Conservation (phyloP, 2,329 filamentous ascomycete species). For the Teratosphaeria pseudoeucalypti region DNA sequence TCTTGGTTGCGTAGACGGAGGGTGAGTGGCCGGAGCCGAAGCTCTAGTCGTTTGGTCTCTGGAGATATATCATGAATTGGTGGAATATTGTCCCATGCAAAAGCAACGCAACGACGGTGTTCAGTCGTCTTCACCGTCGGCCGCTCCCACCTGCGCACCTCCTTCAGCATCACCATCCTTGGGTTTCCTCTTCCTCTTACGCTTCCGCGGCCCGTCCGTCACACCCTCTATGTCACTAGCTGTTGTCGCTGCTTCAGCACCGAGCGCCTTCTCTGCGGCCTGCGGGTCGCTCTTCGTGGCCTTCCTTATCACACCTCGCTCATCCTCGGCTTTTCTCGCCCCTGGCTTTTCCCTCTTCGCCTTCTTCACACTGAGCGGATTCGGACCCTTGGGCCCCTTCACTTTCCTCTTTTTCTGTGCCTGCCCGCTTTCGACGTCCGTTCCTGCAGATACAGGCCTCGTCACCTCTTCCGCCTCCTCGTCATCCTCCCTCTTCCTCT, state of each 20-base stretch:
- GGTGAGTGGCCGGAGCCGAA: constrained; percentile 19
- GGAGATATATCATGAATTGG: too few species aligned
- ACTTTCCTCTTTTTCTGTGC: constrained; percentile 41
- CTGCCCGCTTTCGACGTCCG: constrained; percentile 26
- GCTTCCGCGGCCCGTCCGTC: constrained; percentile 13
- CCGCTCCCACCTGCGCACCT: neutral
- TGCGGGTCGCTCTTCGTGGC: constrained; percentile 20
- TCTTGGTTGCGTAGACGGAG: constrained; percentile 12
- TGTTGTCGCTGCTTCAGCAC: constrained; percentile 1
- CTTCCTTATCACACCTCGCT: constrained; percentile 13
- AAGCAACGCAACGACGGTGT: neutral
- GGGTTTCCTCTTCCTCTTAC: constrained; percentile 18
- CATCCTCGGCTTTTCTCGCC: constrained; percentile 9
- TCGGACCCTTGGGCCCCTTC: constrained; percentile 57
- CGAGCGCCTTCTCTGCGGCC: constrained; percentile 13
- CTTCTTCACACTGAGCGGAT: constrained; percentile 63
- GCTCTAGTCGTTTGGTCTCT: neutral
- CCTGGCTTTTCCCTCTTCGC: constrained; percentile 40
- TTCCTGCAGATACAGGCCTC: constrained; percentile 22
- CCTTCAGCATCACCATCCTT: constrained; percentile 7
- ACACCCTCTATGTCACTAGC: constrained; percentile 1
- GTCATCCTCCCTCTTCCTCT: constrained; percentile 23
- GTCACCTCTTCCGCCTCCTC: constrained; percentile 16
- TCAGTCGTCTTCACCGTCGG: neutral
- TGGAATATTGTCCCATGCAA: too few species aligned